Evolutionary conservation across 371 early-diverging fungal species (phyloP).

Genomic region (Mucor plumbeus): DNA sequence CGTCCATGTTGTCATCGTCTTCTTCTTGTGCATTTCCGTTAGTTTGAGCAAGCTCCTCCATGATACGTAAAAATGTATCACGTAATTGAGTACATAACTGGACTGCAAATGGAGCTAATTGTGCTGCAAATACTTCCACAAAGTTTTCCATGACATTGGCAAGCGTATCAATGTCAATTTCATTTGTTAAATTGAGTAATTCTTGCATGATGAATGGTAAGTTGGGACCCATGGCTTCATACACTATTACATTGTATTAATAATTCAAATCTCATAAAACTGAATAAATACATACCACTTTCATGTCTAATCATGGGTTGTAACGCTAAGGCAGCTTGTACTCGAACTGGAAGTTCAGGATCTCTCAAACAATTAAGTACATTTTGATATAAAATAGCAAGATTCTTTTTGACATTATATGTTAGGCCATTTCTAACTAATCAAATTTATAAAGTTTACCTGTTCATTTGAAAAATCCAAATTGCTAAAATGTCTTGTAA

Average conservation of each 20-base stretch:
- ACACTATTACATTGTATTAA: slow-evolving; percentile 39
- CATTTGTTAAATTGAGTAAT: slow-evolving; percentile 82
- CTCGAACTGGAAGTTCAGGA: slow-evolving; percentile 83
- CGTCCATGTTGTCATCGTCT: slow-evolving; percentile 51
- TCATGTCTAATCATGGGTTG: slow-evolving; percentile 78
- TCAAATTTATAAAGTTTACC: slow-evolving; percentile 2
- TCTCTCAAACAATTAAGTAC: slow-evolving; percentile 75
- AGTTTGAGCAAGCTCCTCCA: slow-evolving; percentile 64
- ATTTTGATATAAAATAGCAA: slow-evolving; percentile 62
- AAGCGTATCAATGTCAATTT: slow-evolving; percentile 89
- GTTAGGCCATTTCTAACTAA: not conserved
- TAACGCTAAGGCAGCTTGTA: slow-evolving; percentile 82
- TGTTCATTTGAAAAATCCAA: slow-evolving; percentile 47
- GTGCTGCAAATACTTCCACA: slow-evolving; percentile 87
- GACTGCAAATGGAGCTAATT: slow-evolving; percentile 88
- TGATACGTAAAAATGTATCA: slow-evolving; percentile 84
- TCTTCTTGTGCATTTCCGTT: slow-evolving; percentile 43
- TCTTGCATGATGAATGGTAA: slow-evolving; percentile 85
- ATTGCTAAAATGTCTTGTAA: slow-evolving; percentile 48
- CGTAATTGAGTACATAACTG: slow-evolving; percentile 84
- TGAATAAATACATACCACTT: slow-evolving; percentile 37
- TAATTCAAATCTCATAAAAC: not conserved
- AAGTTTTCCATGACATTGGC: slow-evolving; percentile 87
- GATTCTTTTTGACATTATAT: slow-evolving; percentile 35
- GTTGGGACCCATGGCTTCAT: slow-evolving; percentile 74